These are phyloP conservation scores for Blastobotrys persicus DNA, from an alignment of 1,139 yeast genomes.

Conservation along the genomic window DNA sequence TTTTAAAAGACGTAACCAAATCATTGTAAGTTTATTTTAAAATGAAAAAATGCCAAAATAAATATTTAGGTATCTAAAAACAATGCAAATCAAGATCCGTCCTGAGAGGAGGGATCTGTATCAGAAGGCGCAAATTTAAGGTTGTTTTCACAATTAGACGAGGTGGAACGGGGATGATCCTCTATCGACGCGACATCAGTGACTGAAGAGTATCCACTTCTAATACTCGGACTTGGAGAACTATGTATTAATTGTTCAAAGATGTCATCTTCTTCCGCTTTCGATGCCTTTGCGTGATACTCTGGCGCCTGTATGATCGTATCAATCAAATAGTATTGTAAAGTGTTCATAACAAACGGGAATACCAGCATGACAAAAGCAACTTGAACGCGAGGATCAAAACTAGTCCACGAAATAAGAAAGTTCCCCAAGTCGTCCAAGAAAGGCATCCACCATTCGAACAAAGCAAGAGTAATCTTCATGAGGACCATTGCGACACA, in stretches of 20 bases:
- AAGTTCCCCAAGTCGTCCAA: constrained; percentile 57
- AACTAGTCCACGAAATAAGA: constrained; percentile 73
- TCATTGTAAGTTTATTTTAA: too few relatives aligned
- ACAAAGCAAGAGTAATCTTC: constrained; percentile 53
- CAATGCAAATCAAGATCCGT: not conserved
- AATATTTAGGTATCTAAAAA: not conserved
- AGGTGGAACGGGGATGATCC: not conserved
- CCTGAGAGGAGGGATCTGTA: not conserved
- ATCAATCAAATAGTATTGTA: constrained; percentile 85
- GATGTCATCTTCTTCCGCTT: not conserved
- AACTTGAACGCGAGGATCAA: constrained; percentile 77
- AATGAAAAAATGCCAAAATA: too few relatives aligned
- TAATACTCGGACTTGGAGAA: not conserved
- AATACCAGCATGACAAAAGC: constrained; percentile 77
- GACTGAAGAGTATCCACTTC: constrained; percentile 1
- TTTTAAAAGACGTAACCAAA: too few relatives aligned
- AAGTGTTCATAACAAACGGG: constrained; percentile 61
- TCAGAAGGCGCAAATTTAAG: not conserved
- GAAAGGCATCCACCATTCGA: constrained; percentile 58
- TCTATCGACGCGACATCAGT: not conserved
- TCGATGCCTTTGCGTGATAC: constrained; percentile 21
- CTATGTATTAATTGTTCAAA: not conserved
- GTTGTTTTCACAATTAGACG: not conserved
- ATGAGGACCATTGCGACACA: constrained; percentile 54
- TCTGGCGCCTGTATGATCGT: constrained; percentile 71